Evolutionary conservation across 352 stramenopile species (phyloP), one percentile per base, ranked within the genome.

Genomic region (Pythium dissotocum): DNA sequence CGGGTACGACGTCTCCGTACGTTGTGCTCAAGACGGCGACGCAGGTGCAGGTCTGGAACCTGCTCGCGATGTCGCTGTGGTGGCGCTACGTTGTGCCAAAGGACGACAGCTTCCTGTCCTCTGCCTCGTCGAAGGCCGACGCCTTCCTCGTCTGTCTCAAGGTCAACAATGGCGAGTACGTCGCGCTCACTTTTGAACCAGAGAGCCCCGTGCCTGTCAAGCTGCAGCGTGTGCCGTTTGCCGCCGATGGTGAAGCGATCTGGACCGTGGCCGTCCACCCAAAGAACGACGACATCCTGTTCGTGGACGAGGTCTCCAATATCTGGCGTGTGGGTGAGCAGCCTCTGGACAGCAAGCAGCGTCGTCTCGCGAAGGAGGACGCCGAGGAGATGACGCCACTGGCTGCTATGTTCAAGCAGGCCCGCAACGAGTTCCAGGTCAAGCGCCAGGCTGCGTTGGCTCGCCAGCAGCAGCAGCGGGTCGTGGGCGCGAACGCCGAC

Each of bases 1-100:
- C 75, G 5, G 82, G 83, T 28, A 59, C 63, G 21, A 84, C 73
- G 16, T 85, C 82, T 13, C 85, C 87, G 9, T 92, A 77, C 60
- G 63, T 95, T 16, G 83, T 91, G 32, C 28, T 91, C 6, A 73
- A 84, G 36, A 95, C 85, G 0, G 44, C 55, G 2, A 42, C 24
- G 7, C 78, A 91, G 40, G 65, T 95, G 10, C 87, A 95, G 63
- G 80, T 93, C 2, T 95, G 87, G 87, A 88, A 83, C 52, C 55
- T 95, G 61, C 62, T 95, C 24, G 80, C 76, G 14, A 71, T 86
- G 40, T 75, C 82, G 33, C 72, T 95, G 35, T 85, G 73, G 77
- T 95, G 87, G 87, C 78, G 84, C 13, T 92, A 92, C 61, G 76
- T 78, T 0, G 78, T 92, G 30, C 80, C 80, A 0, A 44, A 65